Base-by-base conservation (phyloP, 2,329 filamentous ascomycete genomes). In the Botrytis tulipae region DNA sequence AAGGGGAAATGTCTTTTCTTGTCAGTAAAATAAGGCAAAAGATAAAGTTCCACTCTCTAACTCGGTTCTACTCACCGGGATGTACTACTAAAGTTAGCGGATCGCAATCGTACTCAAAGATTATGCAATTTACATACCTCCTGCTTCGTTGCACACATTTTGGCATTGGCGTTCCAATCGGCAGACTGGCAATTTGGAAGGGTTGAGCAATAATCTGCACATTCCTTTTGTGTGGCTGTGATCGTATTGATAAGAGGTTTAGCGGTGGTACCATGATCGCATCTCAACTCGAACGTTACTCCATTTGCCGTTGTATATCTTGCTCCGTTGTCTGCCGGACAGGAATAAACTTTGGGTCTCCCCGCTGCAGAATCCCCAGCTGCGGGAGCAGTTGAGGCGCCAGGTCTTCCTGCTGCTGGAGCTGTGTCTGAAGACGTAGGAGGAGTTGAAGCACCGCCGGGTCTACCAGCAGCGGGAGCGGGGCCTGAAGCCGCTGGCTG, bases 11-110 rank as follows among this genome's bases (percentile, higher is more conserved):
- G 66, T 69, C 66, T 69, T 69, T 25, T 57, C 18, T 44, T 25
- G 66, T 69, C 37, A 69, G 66, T 69, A 14, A 29, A 57, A 22
- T 4, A 20, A 25, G 48, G 1, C 1, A 7, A 44, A 44, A 54
- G 10, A 57, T 10, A 4, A n/a, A 20, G 8, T 1, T 68, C 37
- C 20, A 14, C 9, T 32, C 25, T 42, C 18, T 0, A 22, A 3
- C 9, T 42, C 32, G 32, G 32, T 32, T 44, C 12, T 69, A 32
- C 66, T 57, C 51, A 69, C 66, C 22, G 66, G 66, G 44, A 69
- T 69, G 37, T 69, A 69, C 66, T 69, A 51, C n/a, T 57, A 20
- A 69, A 57, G 66, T 69, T 57, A 69, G 66, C 66, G 35, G 3
- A 6, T 42, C 12, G 2, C 29, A 6, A 10, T 57, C 48, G 10